phyloP scores from a whole-genome alignment of 1,139 yeast genomes.

The Hansenula anomala region DNA sequence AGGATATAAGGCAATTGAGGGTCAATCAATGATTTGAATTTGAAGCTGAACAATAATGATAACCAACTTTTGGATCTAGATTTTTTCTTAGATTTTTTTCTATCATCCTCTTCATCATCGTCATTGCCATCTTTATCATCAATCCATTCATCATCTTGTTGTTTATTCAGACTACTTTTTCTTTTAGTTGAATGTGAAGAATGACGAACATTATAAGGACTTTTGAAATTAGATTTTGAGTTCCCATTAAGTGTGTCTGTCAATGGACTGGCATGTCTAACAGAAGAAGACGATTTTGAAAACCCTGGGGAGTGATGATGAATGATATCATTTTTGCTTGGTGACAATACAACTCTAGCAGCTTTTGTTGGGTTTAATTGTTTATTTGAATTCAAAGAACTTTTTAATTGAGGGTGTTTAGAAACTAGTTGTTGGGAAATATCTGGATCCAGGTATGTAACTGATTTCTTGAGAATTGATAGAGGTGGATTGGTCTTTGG shows the following conservation, averaged over 20 bases:
- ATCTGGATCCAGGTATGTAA: slow-evolving; percentile 30
- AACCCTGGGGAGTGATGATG: slow-evolving; percentile 1
- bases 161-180: neutral
- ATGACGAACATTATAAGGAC: slow-evolving; percentile 17
- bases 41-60: slow-evolving; percentile 8
- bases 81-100: slow-evolving; percentile 2
- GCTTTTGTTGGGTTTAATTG: slow-evolving; percentile 35
- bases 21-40: slow-evolving; percentile 32
- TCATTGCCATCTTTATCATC: slow-evolving; percentile 8
- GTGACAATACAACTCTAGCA: slow-evolving; percentile 38
- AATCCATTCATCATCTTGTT: slow-evolving; percentile 11
- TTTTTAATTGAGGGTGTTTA: slow-evolving; percentile 23
- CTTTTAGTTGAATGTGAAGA: neutral
- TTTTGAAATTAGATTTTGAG: slow-evolving; percentile 4
- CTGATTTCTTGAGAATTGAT: slow-evolving; percentile 21
- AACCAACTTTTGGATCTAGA: slow-evolving; percentile 7
- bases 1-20: slow-evolving; percentile 63
- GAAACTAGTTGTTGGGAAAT: slow-evolving; percentile 27
- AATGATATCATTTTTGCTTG: slow-evolving; percentile 27
- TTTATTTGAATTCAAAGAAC: neutral
- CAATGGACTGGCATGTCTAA: slow-evolving; percentile 16
- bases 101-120: slow-evolving; percentile 1
- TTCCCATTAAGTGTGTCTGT: slow-evolving; percentile 18
- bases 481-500: neutral
- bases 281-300: slow-evolving; percentile 3